Conservation (phyloP, 306 rosid species). For the Begonia masoniana region DNA sequence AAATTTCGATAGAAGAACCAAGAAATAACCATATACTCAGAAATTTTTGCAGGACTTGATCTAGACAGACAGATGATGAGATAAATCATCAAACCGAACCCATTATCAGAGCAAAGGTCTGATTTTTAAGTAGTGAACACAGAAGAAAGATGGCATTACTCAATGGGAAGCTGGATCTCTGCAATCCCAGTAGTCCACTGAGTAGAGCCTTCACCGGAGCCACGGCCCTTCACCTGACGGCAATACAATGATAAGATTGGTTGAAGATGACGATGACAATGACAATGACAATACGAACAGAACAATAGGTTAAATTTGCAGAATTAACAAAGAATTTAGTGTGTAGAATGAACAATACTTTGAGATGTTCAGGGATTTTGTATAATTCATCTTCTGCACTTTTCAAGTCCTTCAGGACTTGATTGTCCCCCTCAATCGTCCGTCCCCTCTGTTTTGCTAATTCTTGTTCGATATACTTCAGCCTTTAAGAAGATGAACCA, state of each 20-base stretch:
- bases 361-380: slow-evolving; percentile 95
- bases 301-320: too few species aligned
- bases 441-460: slow-evolving; percentile 91
- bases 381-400: slow-evolving; percentile 89
- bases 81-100: too few species aligned
- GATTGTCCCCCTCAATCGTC: slow-evolving; percentile 41
- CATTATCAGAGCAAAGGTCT: too few species aligned
- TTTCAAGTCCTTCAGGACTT: slow-evolving; percentile 67
- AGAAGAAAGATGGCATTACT: slow-evolving; percentile 38
- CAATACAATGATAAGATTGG: background rate
- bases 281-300: too few species aligned
- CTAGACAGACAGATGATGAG: too few species aligned
- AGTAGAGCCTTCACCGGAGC: slow-evolving; percentile 94
- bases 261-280: background rate
- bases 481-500: slow-evolving; percentile 27
- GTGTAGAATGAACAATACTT: slow-evolving; percentile 22
- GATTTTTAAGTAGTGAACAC: too few species aligned
- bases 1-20: background rate
- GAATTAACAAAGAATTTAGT: too few species aligned
- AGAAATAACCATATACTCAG: too few species aligned
- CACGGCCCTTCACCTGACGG: slow-evolving; percentile 70
- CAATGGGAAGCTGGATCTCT: slow-evolving; percentile 95
- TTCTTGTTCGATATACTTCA: slow-evolving; percentile 61
- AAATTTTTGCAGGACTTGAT: too few species aligned
- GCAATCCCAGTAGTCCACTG: slow-evolving; percentile 99